Conservation (phyloP, 2,329 filamentous ascomycete genomes). For the Pseudogymnoascus sp. region DNA sequence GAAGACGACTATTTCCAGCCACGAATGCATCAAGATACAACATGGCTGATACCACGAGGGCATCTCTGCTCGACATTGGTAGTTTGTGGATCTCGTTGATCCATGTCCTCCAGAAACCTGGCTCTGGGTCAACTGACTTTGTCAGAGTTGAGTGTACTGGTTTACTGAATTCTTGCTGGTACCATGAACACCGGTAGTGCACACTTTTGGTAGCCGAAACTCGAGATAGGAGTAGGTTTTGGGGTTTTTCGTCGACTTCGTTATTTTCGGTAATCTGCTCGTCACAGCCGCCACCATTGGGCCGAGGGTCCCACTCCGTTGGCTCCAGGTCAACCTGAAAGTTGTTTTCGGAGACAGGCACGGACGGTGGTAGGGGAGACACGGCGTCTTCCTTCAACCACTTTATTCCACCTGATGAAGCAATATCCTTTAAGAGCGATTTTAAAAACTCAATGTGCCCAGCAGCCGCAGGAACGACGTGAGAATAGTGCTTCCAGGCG, state of each 20-base stretch:
- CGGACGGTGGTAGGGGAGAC: background rate
- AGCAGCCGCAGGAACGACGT: background rate
- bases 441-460: background rate
- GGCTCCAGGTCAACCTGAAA: background rate
- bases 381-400: background rate
- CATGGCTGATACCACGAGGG: background rate
- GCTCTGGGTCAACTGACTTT: background rate
- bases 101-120: background rate
- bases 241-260: background rate
- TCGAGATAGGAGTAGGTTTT: background rate
- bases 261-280: background rate
- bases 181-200: too few relatives aligned
- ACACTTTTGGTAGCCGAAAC: background rate
- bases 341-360: background rate
- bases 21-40: background rate
- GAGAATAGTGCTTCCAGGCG: background rate
- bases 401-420: background rate
- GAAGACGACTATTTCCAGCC: background rate
- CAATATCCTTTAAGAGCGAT: background rate
- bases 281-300: background rate
- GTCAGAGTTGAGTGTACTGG: background rate
- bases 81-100: background rate
- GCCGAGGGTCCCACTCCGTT: background rate
- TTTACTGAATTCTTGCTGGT: background rate
- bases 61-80: background rate